Percentiles rank a stretch among this genome's conserved stretches.
These are phyloP conservation scores for Crucihimalaya himalaica DNA, from an alignment of 345 rosid species.

Conservation along the genomic window DNA sequence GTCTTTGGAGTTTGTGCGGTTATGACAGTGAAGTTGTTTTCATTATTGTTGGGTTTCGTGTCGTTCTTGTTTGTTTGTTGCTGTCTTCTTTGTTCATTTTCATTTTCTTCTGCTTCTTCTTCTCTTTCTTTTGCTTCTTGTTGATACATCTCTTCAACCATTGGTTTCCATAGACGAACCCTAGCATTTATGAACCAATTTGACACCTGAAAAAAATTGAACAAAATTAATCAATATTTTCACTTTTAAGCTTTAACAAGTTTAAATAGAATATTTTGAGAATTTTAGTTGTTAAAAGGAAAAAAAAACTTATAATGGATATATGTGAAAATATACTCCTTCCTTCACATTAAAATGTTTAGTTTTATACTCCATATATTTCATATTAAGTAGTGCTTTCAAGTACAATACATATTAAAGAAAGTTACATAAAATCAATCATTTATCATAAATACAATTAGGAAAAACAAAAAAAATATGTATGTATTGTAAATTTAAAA, in stretches of 20 bases:
- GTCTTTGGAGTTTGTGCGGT: conserved; percentile 50
- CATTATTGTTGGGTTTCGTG: conserved; percentile 60
- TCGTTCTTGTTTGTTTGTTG: conserved; percentile 42
- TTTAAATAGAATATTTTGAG: background rate
- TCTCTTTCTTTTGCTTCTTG: conserved; percentile 77
- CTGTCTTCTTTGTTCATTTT: conserved; percentile 39
- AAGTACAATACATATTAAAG: background rate
- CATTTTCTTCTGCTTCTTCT: conserved; percentile 35
- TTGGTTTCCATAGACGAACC: conserved; percentile 98
- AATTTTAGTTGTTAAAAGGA: background rate
- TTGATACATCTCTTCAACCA: conserved; percentile 99
- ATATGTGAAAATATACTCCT: background rate
- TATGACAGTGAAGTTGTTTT: conserved; percentile 40
- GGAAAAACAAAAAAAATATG: background rate
- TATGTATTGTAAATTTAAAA: no score
- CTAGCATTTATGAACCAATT: conserved; percentile 99
- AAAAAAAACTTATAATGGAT: background rate
- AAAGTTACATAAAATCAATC: background rate
- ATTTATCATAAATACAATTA: background rate
- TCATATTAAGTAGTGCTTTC: background rate
- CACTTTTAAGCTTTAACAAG: background rate
- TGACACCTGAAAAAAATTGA: conserved; percentile 60
- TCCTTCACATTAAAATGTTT: background rate
- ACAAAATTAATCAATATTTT: background rate
- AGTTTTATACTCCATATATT: background rate